phyloP scores from a whole-genome alignment of 352 stramenopile species.

The Albugo laibachii region DNA sequence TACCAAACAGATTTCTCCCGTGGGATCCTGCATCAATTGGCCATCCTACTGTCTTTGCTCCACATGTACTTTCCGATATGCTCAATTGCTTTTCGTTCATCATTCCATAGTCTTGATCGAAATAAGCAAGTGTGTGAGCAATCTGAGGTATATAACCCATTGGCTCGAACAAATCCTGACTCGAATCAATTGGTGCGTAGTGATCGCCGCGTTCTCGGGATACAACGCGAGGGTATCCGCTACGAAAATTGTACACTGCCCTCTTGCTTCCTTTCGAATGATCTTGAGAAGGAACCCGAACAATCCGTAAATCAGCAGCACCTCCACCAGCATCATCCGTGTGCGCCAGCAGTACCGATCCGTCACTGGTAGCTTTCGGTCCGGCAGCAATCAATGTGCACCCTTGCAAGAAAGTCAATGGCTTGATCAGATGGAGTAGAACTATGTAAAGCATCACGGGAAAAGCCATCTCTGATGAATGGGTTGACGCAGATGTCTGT shows the following conservation, averaged over 20 bases:
- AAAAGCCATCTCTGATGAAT: no score
- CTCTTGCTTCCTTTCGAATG: conserved; percentile 20
- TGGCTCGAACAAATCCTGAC: conserved; percentile 26
- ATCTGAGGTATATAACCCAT: conserved; percentile 81
- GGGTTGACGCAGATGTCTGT: no score
- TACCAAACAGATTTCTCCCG: conserved; percentile 80
- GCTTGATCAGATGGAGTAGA: no score
- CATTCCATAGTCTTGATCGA: conserved; percentile 87
- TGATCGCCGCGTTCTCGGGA: conserved; percentile 35
- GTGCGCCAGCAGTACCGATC: conserved; percentile 78
- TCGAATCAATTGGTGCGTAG: conserved; percentile 22
- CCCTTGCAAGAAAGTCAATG: conserved; percentile 1
- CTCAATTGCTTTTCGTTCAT: conserved; percentile 90
- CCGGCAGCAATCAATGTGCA: conserved; percentile 83
- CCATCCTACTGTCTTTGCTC: conserved; percentile 64
- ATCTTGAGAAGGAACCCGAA: conserved; percentile 76
- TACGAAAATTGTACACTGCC: conserved; percentile 49
- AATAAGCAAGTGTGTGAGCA: conserved; percentile 83
- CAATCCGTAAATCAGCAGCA: conserved; percentile 78
- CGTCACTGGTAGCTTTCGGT: conserved; percentile 44
- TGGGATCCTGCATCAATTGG: conserved; percentile 26
- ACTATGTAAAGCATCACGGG: no score
- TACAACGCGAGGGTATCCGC: conserved; percentile 63
- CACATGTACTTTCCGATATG: conserved; percentile 89
- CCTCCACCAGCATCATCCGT: conserved; percentile 62